Percentiles rank a stretch among this genome's conserved stretches.
These are phyloP conservation scores for Cucumis sativus DNA, from an alignment of 306 rosid genomes.

Conservation along the genomic window DNA sequence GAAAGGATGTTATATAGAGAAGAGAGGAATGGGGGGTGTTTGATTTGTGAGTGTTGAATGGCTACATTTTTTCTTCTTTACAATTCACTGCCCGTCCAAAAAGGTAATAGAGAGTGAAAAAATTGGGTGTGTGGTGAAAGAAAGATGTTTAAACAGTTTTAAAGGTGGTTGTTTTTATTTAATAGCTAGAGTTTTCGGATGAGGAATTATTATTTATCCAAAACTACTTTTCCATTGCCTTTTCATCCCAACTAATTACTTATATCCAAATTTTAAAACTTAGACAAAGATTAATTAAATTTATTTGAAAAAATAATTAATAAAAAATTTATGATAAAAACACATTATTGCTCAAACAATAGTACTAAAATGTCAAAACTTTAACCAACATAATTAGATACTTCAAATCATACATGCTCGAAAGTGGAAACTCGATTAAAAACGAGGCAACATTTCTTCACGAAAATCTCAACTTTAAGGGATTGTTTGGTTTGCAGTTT, in stretches of 20 bases:
- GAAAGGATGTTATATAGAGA: constrained; percentile 3
- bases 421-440: too few species aligned
- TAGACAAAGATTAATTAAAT: too few species aligned
- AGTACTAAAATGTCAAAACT: too few species aligned
- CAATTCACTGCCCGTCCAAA: neutral
- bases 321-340: too few species aligned
- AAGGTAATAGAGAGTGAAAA: neutral
- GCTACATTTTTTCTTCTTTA: neutral
- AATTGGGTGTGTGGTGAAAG: neutral
- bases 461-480: too few species aligned
- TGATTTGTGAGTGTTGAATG: neutral
- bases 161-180: neutral
- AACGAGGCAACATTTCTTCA: too few species aligned
- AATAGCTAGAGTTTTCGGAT: neutral
- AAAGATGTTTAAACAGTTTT: neutral
- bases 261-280: too few species aligned
- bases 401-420: too few species aligned
- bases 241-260: neutral
- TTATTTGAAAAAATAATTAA: too few species aligned
- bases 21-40: neutral
- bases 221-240: neutral
- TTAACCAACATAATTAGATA: too few species aligned
- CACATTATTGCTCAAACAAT: too few species aligned
- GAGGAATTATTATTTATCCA: neutral
- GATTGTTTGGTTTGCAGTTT: too few species aligned